Evolutionary conservation across 768 basidiomycete species (phyloP), one percentile per base, ranked within the genome.

Genomic region (Boletus reticulatus): DNA sequence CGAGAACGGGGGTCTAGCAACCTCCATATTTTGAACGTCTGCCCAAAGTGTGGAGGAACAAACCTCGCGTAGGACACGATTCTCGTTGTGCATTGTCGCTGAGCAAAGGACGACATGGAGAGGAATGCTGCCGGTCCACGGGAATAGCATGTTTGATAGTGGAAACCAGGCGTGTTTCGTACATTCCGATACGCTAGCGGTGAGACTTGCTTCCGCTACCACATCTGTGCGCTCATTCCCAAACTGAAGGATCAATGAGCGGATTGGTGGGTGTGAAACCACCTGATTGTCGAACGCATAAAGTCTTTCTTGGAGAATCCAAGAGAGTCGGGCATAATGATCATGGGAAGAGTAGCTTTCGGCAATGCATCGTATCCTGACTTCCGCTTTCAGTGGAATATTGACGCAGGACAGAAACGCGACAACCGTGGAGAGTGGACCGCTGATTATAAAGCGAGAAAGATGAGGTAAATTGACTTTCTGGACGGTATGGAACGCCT

Each of bases 401-500:
- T 48, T 32, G 17, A 62, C 13, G 34, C 27, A 36, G 11, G 62
- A 53, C 7, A 62, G 27, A 1, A 62, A 34, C 4, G 24, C 44
- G 19, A 53, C 14, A 11, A 62, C 43, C 19, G 48, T 42, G 17
- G 50, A 52, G 10, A 48, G 27, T 11, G 53, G 45, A 31, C 47
- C 60, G 13, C 13, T 20, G 46, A 62, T 13, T 2, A 6, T 20
- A n/a, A 62, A 27, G 24, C 50, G 48, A 43, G 53, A 50, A 6
- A 62, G 60, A n/a, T 3, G 34, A 2, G 53, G 48, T 34, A 62
- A 24, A 13, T 24, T 7, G 34, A 45, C 16, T 19, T 29, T 50
- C 29, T 8, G 38, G 20, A 31, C 24, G n/a, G 20, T 14, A 6
- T 38, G 10, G 22, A 12, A 27, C 4, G 14, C 11, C 6, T 2